Evolutionary conservation across 2,329 filamentous ascomycete species (phyloP), one percentile per base, ranked within the genome.

Genomic region (Emergomyces orientalis): DNA sequence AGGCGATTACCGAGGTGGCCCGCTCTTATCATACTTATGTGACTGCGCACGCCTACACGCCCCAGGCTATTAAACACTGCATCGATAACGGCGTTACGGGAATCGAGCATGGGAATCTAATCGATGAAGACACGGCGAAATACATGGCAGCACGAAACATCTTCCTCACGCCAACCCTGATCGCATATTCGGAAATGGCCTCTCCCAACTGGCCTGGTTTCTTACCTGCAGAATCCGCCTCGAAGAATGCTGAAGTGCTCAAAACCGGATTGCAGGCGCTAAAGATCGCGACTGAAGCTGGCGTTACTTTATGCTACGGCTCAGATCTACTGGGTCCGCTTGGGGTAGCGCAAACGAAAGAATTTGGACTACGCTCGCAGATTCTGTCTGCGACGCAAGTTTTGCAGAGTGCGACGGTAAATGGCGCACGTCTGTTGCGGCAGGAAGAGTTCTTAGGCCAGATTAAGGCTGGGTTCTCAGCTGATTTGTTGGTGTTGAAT

Each of bases 21-120:
- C 72, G 69, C 6, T 78, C 81, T 63, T 72, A 75, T 9, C 77
- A 78, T 3, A 84, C 80, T 0, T 83, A 80, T 65, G 83, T 85
- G 1, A 86, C 83, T 0, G 80, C 81, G 2, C 84, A 86, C 66
- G 81, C 81, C 0, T 85, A 86, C 69, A 85, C 82, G 0, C 77
- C 81, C 2, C 70, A 73, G 51, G 78, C 82, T 0, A 85, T 86
- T 45, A 76, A 77, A 6, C 82, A 84, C 63, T 81, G 81, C 1
- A 75, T 86, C 25, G 75, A 80, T 19, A 81, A 85, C 59, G 84
- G 82, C 6, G 81, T 82, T 0, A 75, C 68, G 22, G 81, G 82
- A 0, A 85, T 86, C 65, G 84, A 86, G 64, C 84, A 81, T 63
- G 78, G 78, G 0, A 81, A 79, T 64, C 68, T 80, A 41, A 67